A percentile compares a stretch with the other conserved stretches of the same genome.
Conservation (phyloP, 805 yeast genomes). For the Cyberlindnera mississippiensis region DNA sequence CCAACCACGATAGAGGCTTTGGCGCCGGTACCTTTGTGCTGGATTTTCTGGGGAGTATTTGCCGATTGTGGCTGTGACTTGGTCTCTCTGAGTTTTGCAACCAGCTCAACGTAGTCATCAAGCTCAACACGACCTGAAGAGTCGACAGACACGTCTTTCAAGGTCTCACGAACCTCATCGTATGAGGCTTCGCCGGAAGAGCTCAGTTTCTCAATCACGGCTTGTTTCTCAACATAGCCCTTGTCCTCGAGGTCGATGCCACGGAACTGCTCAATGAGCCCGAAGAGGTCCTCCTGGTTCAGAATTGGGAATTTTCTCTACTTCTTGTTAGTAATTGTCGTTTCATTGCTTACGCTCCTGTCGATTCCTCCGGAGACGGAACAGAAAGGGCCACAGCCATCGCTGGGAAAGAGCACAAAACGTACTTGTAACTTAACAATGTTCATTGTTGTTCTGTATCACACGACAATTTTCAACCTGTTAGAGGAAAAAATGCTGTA, state of each 20-base stretch:
- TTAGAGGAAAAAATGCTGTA: neutral
- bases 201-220: constrained; percentile 79
- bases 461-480: neutral
- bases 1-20: constrained; percentile 78
- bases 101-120: constrained; percentile 86
- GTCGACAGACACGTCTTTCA: constrained; percentile 87
- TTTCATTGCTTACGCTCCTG: neutral
- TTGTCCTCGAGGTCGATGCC: constrained; percentile 83
- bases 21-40: constrained; percentile 49
- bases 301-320: constrained; percentile 82
- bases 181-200: constrained; percentile 77
- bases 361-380: neutral
- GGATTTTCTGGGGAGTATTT: constrained; percentile 32
- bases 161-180: constrained; percentile 90
- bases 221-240: constrained; percentile 92
- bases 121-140: constrained; percentile 96
- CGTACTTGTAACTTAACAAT: constrained; percentile 59
- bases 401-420: constrained; percentile 4
- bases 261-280: constrained; percentile 82
- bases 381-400: neutral
- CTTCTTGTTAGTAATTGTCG: constrained; percentile 8
- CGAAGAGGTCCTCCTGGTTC: constrained; percentile 82
- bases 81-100: constrained; percentile 70
- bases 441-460: constrained; percentile 40
- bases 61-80: constrained; percentile 33